phyloP scores from a whole-genome alignment of 2,329 filamentous ascomycete genomes.

The Pseudogymnoascus sp. region DNA sequence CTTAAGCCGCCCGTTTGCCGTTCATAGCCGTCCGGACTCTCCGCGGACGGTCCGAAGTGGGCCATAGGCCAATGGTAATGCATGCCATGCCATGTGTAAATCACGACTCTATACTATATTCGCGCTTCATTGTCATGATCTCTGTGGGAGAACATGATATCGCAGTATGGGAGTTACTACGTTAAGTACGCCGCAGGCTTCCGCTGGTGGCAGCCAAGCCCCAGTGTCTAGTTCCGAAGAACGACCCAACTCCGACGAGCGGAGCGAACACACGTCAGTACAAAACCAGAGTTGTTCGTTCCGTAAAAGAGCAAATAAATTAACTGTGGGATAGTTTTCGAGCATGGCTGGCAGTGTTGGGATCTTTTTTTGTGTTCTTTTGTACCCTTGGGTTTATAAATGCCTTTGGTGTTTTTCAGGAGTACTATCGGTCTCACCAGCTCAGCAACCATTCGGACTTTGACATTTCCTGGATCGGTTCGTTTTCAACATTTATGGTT shows the following conservation, averaged over 20 bases:
- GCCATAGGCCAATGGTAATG: not conserved
- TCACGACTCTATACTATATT: not conserved
- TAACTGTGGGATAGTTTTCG: not conserved
- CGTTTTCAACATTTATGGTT: constrained; percentile 27
- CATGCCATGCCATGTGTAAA: not conserved
- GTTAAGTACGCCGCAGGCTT: not conserved
- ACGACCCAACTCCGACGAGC: not conserved
- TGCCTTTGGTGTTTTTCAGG: constrained; percentile 30
- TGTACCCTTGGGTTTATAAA: constrained; percentile 30
- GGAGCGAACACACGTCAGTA: not conserved
- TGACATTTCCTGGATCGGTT: constrained; percentile 31
- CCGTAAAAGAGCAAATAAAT: not conserved
- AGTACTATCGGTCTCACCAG: constrained; percentile 24
- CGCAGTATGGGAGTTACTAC: not conserved
- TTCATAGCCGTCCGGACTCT: not conserved
- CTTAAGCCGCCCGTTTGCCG: not conserved
- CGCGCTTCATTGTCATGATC: not conserved
- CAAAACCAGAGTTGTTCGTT: not conserved
- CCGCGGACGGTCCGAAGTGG: not conserved
- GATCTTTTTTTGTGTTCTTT: constrained; percentile 21
- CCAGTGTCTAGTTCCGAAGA: not conserved
- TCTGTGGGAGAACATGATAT: not conserved
- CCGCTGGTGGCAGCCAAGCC: not conserved
- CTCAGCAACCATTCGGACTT: constrained; percentile 22
- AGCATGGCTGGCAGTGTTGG: constrained; percentile 14